Base-by-base conservation (phyloP, 768 basidiomycete species). In the Gelatoporia subvermispora region DNA sequence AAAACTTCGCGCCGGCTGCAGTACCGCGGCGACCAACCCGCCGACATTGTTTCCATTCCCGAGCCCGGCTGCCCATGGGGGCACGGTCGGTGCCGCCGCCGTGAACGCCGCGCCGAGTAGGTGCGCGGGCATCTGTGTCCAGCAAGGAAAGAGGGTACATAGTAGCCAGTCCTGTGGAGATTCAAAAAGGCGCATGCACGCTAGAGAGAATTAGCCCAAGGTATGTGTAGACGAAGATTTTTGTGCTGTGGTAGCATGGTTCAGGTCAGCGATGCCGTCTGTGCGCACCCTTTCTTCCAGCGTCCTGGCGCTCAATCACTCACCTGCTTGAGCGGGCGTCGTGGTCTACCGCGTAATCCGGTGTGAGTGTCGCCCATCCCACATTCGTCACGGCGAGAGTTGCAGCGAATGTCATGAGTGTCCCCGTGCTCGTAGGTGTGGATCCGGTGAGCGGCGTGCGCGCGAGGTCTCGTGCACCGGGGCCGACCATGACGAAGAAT, bases 321-420 rank as follows among this genome's bases (percentile, higher is more conserved):
- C 53, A 42, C 54, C 50, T 45, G 7, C 51, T 55, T 31, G 50
- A 57, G 49, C 57, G 61, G 50, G 17, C 57, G 51, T 49, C 64
- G 55, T 78, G 73, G 51, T 76, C 75, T 24, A 74, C 68, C 17
- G 73, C 74, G 41, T 77, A 78, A 47, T 78, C 76, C 2, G 74
- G 63, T 1, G 67, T 68, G 55, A 76, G 61, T 1, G 69, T 49
- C 34, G 67, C 65, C 65, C 67, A 74, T 39, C 68, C 65, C 40
- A 75, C 57, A 18, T 73, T 60, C 36, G 65, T 72, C 0, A 73
- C 68, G 4, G 69, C 69, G 37, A 79, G 52, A 1, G 72, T 68
- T 4, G 76, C 67, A 10, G 67, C 67, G 61, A 73, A 79, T 1
- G 72, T 68, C 36, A 78, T 46, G 1, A 77, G 51, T 8, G 57